phyloP scores from a whole-genome alignment of 805 yeast genomes.

The Lipomyces anomalus region DNA sequence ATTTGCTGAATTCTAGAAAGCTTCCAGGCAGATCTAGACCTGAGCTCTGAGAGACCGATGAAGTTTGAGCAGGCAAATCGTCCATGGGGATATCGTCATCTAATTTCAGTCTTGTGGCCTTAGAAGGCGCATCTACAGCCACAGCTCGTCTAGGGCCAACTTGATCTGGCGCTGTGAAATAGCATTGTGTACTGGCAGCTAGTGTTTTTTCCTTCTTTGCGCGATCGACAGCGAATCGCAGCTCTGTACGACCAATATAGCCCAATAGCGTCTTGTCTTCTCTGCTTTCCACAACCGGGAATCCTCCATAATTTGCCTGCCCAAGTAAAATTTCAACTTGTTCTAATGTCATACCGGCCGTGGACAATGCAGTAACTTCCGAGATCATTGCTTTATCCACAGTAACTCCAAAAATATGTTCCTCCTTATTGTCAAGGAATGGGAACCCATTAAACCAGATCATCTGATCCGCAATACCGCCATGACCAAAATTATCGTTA shows the following conservation, averaged over 20 bases:
- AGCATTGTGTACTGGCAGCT: slow-evolving; percentile 6
- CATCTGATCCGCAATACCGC: slow-evolving; percentile 96
- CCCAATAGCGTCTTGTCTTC: slow-evolving; percentile 31
- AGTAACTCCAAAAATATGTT: slow-evolving; percentile 48
- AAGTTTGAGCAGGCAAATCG: background rate
- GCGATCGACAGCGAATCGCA: slow-evolving; percentile 23
- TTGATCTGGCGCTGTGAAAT: slow-evolving; percentile 22
- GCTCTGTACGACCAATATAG: slow-evolving; percentile 29
- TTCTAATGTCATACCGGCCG: slow-evolving; percentile 23
- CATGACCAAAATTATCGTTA: slow-evolving; percentile 68
- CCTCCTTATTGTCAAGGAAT: slow-evolving; percentile 63
- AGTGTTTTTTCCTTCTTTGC: slow-evolving; percentile 3
- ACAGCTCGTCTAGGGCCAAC: too few species aligned
- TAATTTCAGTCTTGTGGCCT: background rate
- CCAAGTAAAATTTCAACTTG: slow-evolving; percentile 25
- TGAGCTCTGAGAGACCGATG: too few species aligned
- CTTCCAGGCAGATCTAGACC: too few species aligned
- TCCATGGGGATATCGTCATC: background rate
- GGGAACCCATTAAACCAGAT: slow-evolving; percentile 86
- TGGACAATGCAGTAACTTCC: slow-evolving; percentile 20
- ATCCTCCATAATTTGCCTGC: slow-evolving; percentile 28
- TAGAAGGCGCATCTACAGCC: background rate
- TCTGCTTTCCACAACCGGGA: slow-evolving; percentile 36
- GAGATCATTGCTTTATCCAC: slow-evolving; percentile 61
- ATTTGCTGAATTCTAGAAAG: slow-evolving; percentile 19